phyloP scores from a whole-genome alignment of 306 rosid genomes.

The Gynostemma pentaphyllum region DNA sequence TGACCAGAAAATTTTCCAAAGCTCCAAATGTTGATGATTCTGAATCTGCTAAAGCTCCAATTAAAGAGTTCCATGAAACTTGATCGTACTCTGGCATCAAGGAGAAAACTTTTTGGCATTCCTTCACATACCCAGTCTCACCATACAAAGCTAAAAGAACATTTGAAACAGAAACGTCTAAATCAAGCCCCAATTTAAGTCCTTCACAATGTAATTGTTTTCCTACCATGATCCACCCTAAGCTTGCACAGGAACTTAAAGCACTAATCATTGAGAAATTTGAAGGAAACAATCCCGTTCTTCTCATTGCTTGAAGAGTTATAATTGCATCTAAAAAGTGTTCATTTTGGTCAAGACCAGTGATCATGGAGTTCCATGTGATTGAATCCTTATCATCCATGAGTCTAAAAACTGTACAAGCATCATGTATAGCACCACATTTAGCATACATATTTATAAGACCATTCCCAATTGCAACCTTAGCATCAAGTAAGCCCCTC shows the following conservation, averaged over 20 bases:
- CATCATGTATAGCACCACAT: slow-evolving; percentile 48
- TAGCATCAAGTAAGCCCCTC: slow-evolving; percentile 24
- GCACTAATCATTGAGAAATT: slow-evolving; percentile 77
- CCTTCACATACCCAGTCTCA: slow-evolving; percentile 41
- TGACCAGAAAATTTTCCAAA: slow-evolving; percentile 44
- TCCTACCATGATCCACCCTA: slow-evolving; percentile 63
- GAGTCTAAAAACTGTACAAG: slow-evolving; percentile 43
- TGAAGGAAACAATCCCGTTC: slow-evolving; percentile 53
- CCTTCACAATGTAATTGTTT: slow-evolving; percentile 63
- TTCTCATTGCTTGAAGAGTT: slow-evolving; percentile 47
- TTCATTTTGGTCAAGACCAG: slow-evolving; percentile 76
- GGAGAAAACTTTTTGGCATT: slow-evolving; percentile 52
- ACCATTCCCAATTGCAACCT: slow-evolving; percentile 55
- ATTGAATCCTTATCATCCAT: slow-evolving; percentile 51
- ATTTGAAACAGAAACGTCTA: slow-evolving; percentile 82
- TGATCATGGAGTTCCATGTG: slow-evolving; percentile 78
- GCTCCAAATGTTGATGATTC: slow-evolving; percentile 45
- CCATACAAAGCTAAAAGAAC: slow-evolving; percentile 71
- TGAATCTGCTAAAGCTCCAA: slow-evolving; percentile 57
- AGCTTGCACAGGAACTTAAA: slow-evolving; percentile 78
- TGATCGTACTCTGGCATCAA: slow-evolving; percentile 65
- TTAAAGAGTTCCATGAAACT: slow-evolving; percentile 82
- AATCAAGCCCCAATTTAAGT: slow-evolving; percentile 71
- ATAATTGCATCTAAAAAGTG: slow-evolving; percentile 52
- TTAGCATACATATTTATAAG: slow-evolving; percentile 77